Evolutionary conservation across 805 yeast genomes (phyloP), one percentile per base, ranked within the genome.

Genomic region (Candida insectorum): DNA sequence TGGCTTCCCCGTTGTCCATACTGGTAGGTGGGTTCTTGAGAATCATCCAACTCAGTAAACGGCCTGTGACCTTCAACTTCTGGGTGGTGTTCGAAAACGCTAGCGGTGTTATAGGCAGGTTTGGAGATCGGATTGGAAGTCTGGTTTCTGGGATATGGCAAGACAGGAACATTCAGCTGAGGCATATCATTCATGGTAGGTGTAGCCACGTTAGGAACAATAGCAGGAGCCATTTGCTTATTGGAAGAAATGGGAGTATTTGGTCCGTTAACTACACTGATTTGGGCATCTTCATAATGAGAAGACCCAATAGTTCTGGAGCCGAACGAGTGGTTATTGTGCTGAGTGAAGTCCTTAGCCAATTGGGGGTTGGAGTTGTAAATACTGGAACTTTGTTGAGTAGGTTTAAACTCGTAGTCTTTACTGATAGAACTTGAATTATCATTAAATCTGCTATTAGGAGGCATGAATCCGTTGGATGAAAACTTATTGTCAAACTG

Each of bases 11-110:
- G 26, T 16, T 28, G 32, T 19, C 30, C 17, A 19, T 33, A 31
- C n/a, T 28, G 33, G 24, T 12, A 12, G 6, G 4, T 24, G 4
- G 36, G 38, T 15, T 38, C 40, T 13, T 28, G 28, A 12, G 47
- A 53, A 39, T 59, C 61, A 21, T 39, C 58, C 39, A 64, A 45
- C 40, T 65, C 73, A 11, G 71, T 63, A 37, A 64, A 66, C 12
- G 71, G 71, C 44, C 59, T 59, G 47, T 66, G 71, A 10, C 72
- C 72, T 36, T 66, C 71, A 3, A 65, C 71, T 39, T 54, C 60
- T 2, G 71, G 68, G 39, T 65, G 72, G 37, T 65, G 71, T 40
- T 65, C 70, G 43, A 66, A 66, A 3, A 65, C 71, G 25, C 66
- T 60, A 15, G 39, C 33, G 2, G 38, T 34, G 11, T 24, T 24